Percentiles rank a stretch among this genome's conserved stretches.
Evolutionary conservation across 306 rosid species (phyloP).

Genomic region (Dalbergia oliveri): DNA sequence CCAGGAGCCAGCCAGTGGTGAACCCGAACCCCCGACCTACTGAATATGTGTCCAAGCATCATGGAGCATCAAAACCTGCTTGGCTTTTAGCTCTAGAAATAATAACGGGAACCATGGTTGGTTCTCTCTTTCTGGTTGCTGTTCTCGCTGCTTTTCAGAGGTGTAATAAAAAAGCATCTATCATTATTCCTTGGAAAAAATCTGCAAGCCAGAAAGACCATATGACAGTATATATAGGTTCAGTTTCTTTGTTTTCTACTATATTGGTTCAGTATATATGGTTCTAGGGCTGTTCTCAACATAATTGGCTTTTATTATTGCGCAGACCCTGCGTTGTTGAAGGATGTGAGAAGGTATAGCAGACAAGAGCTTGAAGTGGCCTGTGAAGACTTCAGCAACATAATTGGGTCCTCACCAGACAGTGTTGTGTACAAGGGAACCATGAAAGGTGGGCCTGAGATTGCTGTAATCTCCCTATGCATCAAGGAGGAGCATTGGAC

Average conservation of each 20-base stretch:
- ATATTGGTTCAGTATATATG: slow-evolving; percentile 2
- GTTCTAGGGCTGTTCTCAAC: slow-evolving; percentile 36
- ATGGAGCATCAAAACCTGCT: slow-evolving; percentile 65
- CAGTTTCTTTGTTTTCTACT: slow-evolving; percentile 39
- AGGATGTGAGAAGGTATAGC: slow-evolving; percentile 76
- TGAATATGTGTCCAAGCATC: slow-evolving; percentile 59
- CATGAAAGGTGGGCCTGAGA: slow-evolving; percentile 93
- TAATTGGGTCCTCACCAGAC: slow-evolving; percentile 97
- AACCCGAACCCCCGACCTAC: slow-evolving; percentile 49
- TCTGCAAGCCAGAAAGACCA: slow-evolving; percentile 80
- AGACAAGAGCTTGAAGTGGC: slow-evolving; percentile 98
- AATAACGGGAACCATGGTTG: slow-evolving; percentile 77
- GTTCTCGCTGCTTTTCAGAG: slow-evolving; percentile 68
- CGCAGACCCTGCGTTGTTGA: slow-evolving; percentile 85
- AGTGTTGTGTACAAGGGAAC: slow-evolving; percentile 95
- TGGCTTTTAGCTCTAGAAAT: slow-evolving; percentile 93
- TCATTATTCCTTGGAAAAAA: slow-evolving; percentile 95
- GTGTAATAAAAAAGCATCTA: slow-evolving; percentile 78
- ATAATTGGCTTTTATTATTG: slow-evolving; percentile 36
- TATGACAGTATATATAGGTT: slow-evolving; percentile 69
- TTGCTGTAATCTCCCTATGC: slow-evolving; percentile 94
- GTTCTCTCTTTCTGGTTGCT: slow-evolving; percentile 75
- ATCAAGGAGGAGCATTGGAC: slow-evolving; percentile 92
- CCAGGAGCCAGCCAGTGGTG: slow-evolving; percentile 62
- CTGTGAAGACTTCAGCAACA: slow-evolving; percentile 98